phyloP scores from a whole-genome alignment of 2,329 filamentous ascomycete species.

The Fusarium sp. region DNA sequence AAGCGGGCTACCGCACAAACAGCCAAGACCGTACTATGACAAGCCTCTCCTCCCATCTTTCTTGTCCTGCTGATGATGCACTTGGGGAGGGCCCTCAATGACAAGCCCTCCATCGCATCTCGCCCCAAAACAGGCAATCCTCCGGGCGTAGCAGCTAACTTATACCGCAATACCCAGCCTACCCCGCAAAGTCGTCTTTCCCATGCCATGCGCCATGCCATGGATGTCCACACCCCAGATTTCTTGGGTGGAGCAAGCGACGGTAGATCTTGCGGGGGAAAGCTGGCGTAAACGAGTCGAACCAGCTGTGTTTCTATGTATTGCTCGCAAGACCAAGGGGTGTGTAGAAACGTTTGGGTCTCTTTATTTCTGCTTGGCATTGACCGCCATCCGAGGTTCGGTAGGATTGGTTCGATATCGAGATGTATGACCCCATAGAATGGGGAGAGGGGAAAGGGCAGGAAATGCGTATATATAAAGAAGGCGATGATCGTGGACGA shows the following conservation, averaged over 20 bases:
- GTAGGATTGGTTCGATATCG: slow-evolving; percentile 31
- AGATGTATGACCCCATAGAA: background rate
- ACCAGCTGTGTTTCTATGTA: background rate
- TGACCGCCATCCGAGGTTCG: slow-evolving; percentile 40
- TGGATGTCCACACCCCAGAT: slow-evolving; percentile 16
- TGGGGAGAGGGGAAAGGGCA: background rate
- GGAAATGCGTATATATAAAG: slow-evolving; percentile 3
- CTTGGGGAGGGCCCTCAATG: slow-evolving; percentile 2
- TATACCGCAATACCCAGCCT: slow-evolving; percentile 3
- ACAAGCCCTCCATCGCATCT: slow-evolving; percentile 35
- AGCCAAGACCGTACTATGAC: slow-evolving; percentile 17
- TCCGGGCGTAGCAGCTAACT: slow-evolving; percentile 34
- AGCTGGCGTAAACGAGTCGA: background rate
- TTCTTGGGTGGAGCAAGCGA: slow-evolving; percentile 13
- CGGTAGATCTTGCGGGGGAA: slow-evolving; percentile 41
- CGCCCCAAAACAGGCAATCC: slow-evolving; percentile 35
- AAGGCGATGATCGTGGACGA: slow-evolving; percentile 13
- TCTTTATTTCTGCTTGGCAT: slow-evolving; percentile 8
- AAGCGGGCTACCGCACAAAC: background rate
- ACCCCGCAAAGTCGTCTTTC: slow-evolving; percentile 40
- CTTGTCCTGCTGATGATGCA: slow-evolving; percentile 24
- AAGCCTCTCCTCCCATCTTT: background rate
- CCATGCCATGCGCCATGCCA: background rate
- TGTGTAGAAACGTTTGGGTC: background rate
- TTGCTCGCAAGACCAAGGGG: background rate